A percentile compares a stretch with the other conserved stretches of the same genome.
These are phyloP conservation scores for Talaromyces rugulosus DNA, from an alignment of 2,329 filamentous ascomycete species.

Conservation along the genomic window DNA sequence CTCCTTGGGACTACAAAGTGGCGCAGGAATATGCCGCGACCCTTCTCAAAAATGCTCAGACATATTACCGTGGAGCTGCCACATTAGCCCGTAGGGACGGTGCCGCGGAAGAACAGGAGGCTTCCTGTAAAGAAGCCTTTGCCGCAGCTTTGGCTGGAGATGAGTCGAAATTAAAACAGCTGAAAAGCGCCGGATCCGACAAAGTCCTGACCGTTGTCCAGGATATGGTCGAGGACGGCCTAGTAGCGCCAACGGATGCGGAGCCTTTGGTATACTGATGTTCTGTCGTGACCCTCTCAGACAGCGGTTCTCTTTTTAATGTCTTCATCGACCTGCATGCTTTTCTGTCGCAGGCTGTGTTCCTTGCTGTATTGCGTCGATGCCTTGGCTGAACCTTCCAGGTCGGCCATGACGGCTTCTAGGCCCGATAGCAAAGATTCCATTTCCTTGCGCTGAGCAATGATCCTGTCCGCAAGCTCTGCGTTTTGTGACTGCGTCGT, in stretches of 20 bases:
- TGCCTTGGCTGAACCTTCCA: conserved; percentile 48
- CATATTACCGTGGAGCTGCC: conserved; percentile 54
- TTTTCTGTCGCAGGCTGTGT: conserved; percentile 37
- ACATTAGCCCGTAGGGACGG: conserved; percentile 38
- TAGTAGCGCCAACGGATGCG: conserved; percentile 36
- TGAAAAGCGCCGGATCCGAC: conserved; percentile 31
- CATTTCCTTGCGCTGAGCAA: conserved; percentile 55
- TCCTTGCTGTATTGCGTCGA: conserved; percentile 36
- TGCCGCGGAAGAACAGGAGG: conserved; percentile 39
- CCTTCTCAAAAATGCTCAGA: conserved; percentile 53
- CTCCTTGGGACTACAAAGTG: conserved; percentile 39
- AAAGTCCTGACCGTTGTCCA: conserved; percentile 42
- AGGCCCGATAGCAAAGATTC: conserved; percentile 51
- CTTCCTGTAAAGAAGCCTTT: conserved; percentile 46
- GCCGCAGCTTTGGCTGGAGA: conserved; percentile 43
- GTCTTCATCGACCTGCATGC: conserved; percentile 42
- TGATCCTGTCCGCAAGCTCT: conserved; percentile 49
- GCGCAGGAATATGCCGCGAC: conserved; percentile 43
- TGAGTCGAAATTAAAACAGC: conserved; percentile 35
- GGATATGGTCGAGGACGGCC: conserved; percentile 51
- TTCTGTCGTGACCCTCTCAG: conserved; percentile 16
- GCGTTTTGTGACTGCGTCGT: conserved; percentile 50
- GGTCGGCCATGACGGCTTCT: conserved; percentile 53
- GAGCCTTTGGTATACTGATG: conserved; percentile 28
- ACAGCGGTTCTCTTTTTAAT: conserved; percentile 26